Evolutionary conservation across 352 stramenopile species (phyloP), one percentile per base, ranked within the genome.

Genomic region (Phytophthora vignae): DNA sequence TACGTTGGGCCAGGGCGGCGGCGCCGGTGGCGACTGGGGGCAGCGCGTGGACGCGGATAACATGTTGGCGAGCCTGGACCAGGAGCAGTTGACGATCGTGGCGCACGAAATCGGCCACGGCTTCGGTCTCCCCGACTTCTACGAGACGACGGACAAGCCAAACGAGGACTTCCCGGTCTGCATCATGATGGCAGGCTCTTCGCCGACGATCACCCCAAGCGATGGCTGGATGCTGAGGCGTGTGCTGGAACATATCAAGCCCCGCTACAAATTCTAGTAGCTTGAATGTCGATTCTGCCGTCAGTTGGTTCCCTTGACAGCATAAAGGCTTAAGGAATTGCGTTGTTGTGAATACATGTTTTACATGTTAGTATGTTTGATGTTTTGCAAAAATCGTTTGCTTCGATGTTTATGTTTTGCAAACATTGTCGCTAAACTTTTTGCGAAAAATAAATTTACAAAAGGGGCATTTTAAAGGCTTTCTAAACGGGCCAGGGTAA

Each of bases 91-190:
- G 17, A 62, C 60, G 15, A 82, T 85, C 46, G 78, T 85, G 27
- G 56, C 78, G 3, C 78, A 85, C 55, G 75, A 85, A 58, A 85
- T 85, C 33, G 75, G 78, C 15, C 78, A 85, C 53, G 78, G 68
- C 8, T 74, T 74, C 40, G 68, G 68, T 3, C 56, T 75, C 10
- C 68, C 62, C 10, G 62, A 71, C 36, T 75, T 75, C 49, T 75
- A 75, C 40, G 31, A 75, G 44, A 17, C 68, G 49, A 64, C 49
- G 0, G 68, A 71, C 33, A 22, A 71, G 50, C 68, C 68, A 6
- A 61, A 42, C n/a, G 22, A 63, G 31, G 56, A 71, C 40, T 75
- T 75, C 42, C 68, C 62, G 14, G 27, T 56, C 49, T 75, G 68
- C 22, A 64, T 75, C 56, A 80, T 80, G 73, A 66, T 66, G 36